Evolutionary conservation across 1,139 yeast species (phyloP).

Genomic region (Wickerhamiella infanticola): DNA sequence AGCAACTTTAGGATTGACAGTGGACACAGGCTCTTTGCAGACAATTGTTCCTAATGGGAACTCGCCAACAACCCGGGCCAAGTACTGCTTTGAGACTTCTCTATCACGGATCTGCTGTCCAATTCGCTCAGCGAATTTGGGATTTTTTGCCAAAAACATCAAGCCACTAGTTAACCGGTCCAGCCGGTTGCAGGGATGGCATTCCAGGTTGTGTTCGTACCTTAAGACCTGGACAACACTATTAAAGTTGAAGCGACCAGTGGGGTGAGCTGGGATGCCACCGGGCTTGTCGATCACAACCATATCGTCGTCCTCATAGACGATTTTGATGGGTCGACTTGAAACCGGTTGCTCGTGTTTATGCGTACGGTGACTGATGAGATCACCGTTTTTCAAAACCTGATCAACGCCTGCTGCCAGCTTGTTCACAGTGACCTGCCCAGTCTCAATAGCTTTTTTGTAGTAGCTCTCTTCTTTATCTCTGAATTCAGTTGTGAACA

Average conservation of each 20-base stretch:
- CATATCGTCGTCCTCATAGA: slow-evolving; percentile 62
- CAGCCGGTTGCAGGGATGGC: slow-evolving; percentile 59
- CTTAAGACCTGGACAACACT: slow-evolving; percentile 34
- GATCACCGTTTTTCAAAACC: slow-evolving; percentile 65
- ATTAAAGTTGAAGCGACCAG: slow-evolving; percentile 81
- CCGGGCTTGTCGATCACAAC: slow-evolving; percentile 88
- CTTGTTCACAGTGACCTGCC: slow-evolving; percentile 60
- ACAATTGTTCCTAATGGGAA: slow-evolving; percentile 42
- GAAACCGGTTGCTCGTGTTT: slow-evolving; percentile 88
- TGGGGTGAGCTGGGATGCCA: slow-evolving; percentile 94
- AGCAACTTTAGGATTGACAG: slow-evolving; percentile 66
- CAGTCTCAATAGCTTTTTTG: slow-evolving; percentile 45
- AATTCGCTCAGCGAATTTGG: slow-evolving; percentile 65
- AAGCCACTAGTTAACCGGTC: slow-evolving; percentile 89
- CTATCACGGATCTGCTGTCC: slow-evolving; percentile 63
- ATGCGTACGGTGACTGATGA: slow-evolving; percentile 68
- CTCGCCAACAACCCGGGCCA: slow-evolving; percentile 76
- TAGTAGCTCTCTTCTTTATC: slow-evolving; percentile 63
- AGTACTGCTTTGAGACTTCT: slow-evolving; percentile 63
- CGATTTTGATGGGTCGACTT: slow-evolving; percentile 51
- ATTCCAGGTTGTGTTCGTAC: slow-evolving; percentile 13
- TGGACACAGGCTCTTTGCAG: slow-evolving; percentile 55
- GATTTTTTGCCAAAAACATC: slow-evolving; percentile 78
- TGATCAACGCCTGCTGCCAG: slow-evolving; percentile 49
- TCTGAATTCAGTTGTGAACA: slow-evolving; percentile 72